Conservation (phyloP, 768 basidiomycete genomes). For the Hypsizygus marmoreus region DNA sequence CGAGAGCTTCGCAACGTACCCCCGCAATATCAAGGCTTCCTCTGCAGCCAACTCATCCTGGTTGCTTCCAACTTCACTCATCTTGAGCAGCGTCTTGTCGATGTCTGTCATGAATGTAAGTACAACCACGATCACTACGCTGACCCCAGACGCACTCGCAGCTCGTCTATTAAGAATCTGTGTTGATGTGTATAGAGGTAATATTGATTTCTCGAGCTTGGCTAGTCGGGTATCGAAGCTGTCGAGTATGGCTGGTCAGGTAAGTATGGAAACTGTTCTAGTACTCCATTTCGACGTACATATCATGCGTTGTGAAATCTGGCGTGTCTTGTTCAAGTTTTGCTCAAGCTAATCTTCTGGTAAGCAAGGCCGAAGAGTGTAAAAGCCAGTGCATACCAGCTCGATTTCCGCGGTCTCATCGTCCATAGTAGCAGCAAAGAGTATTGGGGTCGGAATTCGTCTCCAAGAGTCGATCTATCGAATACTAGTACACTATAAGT, state of each 20-base stretch:
- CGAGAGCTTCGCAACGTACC: slow-evolving; percentile 44
- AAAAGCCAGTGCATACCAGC: slow-evolving; percentile 41
- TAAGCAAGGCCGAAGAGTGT: background rate
- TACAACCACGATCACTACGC: background rate
- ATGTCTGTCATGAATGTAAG: slow-evolving; percentile 55
- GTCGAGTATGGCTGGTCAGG: slow-evolving; percentile 69
- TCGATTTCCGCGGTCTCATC: slow-evolving; percentile 78
- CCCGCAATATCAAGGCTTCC: slow-evolving; percentile 76
- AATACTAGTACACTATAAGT: no score
- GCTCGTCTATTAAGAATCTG: slow-evolving; percentile 73
- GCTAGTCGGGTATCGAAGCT: slow-evolving; percentile 83
- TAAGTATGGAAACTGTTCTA: slow-evolving; percentile 24
- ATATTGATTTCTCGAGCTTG: slow-evolving; percentile 82
- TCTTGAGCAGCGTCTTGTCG: slow-evolving; percentile 74
- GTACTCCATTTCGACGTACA: slow-evolving; percentile 45
- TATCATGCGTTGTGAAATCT: slow-evolving; percentile 85
- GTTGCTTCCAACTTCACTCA: slow-evolving; percentile 75
- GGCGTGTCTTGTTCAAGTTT: slow-evolving; percentile 82
- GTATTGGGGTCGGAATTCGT: no score
- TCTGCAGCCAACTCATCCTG: slow-evolving; percentile 77
- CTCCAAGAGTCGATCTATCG: no score
- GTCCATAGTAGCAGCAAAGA: slow-evolving; percentile 37
- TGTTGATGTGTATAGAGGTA: slow-evolving; percentile 79
- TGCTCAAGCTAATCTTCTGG: slow-evolving; percentile 67
- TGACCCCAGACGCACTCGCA: slow-evolving; percentile 55